Evolutionary conservation across 192 early-diverging fungal species (phyloP).

Genomic region (Globomyces pollinis-pini): DNA sequence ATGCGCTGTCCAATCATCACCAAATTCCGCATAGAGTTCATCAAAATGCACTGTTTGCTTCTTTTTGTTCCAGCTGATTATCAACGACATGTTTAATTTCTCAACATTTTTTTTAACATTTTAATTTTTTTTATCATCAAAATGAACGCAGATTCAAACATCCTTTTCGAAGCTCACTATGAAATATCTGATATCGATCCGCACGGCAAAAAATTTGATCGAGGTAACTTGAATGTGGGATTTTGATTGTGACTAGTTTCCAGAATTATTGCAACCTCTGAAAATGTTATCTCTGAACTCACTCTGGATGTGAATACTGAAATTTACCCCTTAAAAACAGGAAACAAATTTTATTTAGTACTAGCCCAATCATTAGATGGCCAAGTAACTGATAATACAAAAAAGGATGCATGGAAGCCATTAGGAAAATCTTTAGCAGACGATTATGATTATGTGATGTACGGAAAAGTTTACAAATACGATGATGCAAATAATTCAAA

Average conservation of each 20-base stretch:
- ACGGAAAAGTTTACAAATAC: constrained; percentile 92
- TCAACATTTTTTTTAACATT: too few species aligned
- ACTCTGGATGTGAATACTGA: constrained; percentile 93
- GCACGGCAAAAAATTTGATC: constrained; percentile 88
- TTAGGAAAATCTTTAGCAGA: constrained; percentile 61
- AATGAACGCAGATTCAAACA: too few species aligned
- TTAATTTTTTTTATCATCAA: too few species aligned
- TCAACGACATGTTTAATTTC: constrained; percentile 8
- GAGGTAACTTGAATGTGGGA: constrained; percentile 51
- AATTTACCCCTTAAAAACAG: constrained; percentile 78
- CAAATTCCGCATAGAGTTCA: not conserved
- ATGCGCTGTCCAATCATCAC: constrained; percentile 21
- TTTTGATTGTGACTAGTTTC: constrained; percentile 55
- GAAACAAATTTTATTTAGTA: constrained; percentile 77
- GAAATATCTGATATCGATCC: constrained; percentile 82
- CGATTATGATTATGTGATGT: constrained; percentile 98
- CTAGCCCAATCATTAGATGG: constrained; percentile 66
- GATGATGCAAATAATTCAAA: constrained; percentile 70
- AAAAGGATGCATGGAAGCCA: constrained; percentile 51
- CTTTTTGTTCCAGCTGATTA: constrained; percentile 1
- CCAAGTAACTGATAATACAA: constrained; percentile 14
- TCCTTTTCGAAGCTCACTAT: constrained; percentile 79
- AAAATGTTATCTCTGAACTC: constrained; percentile 83
- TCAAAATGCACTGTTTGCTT: constrained; percentile 9
- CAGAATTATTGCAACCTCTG: constrained; percentile 70